phyloP scores from a whole-genome alignment of 345 rosid genomes.

The Eucalyptus regnans region DNA sequence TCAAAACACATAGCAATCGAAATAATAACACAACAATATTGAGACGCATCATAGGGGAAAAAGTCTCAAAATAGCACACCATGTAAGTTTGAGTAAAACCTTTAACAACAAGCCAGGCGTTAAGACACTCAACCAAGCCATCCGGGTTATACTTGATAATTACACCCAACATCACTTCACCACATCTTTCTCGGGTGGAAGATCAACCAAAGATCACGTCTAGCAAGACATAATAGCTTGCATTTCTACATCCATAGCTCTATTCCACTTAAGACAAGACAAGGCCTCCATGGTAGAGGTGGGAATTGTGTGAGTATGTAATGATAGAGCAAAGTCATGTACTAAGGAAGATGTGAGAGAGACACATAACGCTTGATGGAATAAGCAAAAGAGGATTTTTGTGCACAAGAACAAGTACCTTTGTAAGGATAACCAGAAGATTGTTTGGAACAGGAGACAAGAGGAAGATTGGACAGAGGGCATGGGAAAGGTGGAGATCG shows the following conservation, averaged over 20 bases:
- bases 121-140: background rate
- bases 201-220: background rate
- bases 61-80: background rate
- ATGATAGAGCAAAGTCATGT: background rate
- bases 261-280: too few relatives aligned
- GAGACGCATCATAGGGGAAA: background rate
- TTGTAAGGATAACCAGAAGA: too few relatives aligned
- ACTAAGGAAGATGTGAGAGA: background rate
- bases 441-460: background rate
- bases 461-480: background rate
- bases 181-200: background rate
- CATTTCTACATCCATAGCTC: background rate
- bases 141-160: background rate
- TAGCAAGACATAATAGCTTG: accelerated
- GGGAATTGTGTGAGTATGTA: background rate
- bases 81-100: background rate
- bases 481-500: background rate
- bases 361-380: background rate
- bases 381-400: background rate
- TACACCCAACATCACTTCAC: background rate
- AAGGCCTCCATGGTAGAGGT: background rate
- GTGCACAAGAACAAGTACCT: too few relatives aligned
- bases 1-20: background rate
- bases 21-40: background rate
- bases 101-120: background rate